Evolutionary conservation across 192 early-diverging fungal species (phyloP).

Genomic region (Coemansia nantahalensis): DNA sequence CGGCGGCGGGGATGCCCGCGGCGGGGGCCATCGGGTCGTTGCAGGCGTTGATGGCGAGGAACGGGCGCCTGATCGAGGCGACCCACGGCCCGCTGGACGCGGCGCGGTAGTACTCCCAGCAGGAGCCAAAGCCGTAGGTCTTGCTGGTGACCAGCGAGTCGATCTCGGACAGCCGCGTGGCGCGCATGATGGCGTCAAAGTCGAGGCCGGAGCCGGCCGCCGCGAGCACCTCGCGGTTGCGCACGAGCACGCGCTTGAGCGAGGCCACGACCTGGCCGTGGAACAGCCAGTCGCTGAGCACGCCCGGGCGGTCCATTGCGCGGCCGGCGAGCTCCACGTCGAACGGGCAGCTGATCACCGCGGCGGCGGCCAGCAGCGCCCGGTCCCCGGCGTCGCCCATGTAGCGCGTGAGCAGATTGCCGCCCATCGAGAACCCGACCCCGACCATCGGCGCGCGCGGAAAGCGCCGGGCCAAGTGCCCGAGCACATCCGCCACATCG

Average conservation of each 20-base stretch:
- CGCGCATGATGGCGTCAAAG: constrained; percentile 48
- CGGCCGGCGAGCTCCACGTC: constrained; percentile 60
- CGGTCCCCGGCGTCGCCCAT: constrained; percentile 72
- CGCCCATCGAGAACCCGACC: constrained; percentile 88
- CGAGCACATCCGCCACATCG: constrained; percentile 53
- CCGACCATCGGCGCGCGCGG: constrained; percentile 65
- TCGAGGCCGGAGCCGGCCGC: constrained; percentile 47
- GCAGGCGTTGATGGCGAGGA: constrained; percentile 74
- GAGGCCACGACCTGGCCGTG: constrained; percentile 55
- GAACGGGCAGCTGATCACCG: constrained; percentile 83
- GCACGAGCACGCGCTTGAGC: constrained; percentile 50
- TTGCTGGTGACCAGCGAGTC: constrained; percentile 70
- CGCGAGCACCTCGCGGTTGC: constrained; percentile 36
- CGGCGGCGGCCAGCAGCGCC: constrained; percentile 68
- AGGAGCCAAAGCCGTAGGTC: constrained; percentile 68
- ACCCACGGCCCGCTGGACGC: constrained; percentile 58
- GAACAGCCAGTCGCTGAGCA: constrained; percentile 58
- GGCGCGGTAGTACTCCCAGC: constrained; percentile 72
- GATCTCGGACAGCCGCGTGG: constrained; percentile 72
- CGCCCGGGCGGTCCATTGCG: constrained; percentile 54
- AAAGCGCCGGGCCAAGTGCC: constrained; percentile 29
- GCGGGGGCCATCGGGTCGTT: constrained; percentile 80
- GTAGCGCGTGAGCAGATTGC: constrained; percentile 88
- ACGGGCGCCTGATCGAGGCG: constrained; percentile 66
- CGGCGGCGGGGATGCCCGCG: constrained; percentile 67